These are phyloP conservation scores for Phytophthora tentaculata DNA, from an alignment of 352 stramenopile species.

Conservation along the genomic window DNA sequence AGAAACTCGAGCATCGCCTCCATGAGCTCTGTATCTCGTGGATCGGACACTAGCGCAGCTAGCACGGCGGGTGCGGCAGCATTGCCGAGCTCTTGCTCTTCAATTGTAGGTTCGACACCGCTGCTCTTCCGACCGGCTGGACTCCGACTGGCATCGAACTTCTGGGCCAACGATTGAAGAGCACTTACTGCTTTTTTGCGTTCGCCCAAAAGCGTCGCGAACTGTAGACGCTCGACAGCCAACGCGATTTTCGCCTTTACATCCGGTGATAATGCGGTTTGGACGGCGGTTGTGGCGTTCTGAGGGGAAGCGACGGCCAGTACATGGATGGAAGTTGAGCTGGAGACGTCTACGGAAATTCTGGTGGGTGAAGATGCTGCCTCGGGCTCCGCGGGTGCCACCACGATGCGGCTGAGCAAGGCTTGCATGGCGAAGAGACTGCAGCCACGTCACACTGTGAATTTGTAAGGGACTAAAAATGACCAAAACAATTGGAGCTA, in stretches of 20 bases:
- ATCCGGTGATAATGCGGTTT: constrained; percentile 1
- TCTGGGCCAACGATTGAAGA: constrained; percentile 52
- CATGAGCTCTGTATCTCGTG: constrained; percentile 86
- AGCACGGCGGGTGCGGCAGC: constrained; percentile 61
- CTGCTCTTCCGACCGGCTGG: constrained; percentile 9
- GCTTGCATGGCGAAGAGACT: constrained; percentile 53
- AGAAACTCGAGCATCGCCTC: constrained; percentile 83
- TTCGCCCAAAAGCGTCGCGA: constrained; percentile 76
- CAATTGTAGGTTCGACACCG: constrained; percentile 18
- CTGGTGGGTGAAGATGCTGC: not conserved
- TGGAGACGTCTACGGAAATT: not conserved
- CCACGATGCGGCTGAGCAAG: constrained; percentile 74
- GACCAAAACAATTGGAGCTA: too few relatives aligned
- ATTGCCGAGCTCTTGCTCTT: constrained; percentile 51
- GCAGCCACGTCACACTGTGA: constrained; percentile 7
- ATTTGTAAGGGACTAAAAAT: not conserved
- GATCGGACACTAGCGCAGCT: constrained; percentile 71
- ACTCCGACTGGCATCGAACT: constrained; percentile 14
- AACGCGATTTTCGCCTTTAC: constrained; percentile 46
- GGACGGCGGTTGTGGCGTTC: constrained; percentile 2
- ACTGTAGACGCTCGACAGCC: constrained; percentile 72
- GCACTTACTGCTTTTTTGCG: constrained; percentile 65
- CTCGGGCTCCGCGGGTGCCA: constrained; percentile 28
- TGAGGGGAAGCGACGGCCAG: not conserved
- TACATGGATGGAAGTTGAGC: not conserved